Evolutionary conservation across 805 yeast genomes (phyloP), one percentile per base, ranked within the genome.

Genomic region (Saccharomycodes ludwigii): DNA sequence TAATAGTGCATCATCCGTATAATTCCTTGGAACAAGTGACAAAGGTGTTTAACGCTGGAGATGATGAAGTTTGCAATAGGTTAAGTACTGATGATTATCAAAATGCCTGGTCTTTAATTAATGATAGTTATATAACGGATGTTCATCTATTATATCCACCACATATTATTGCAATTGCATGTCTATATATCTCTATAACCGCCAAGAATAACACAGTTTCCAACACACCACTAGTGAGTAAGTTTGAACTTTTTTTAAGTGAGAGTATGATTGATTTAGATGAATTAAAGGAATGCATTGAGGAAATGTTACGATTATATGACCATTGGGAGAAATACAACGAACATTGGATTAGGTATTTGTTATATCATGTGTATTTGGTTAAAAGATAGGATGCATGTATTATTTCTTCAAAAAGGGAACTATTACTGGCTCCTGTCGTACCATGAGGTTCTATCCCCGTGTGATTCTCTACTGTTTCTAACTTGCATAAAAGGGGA

Each of bases 61-160:
- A 11, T 3, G 6, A n/a, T 19, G 21, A 18, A 3, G 29, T 19
- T 9, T 29, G 27, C 16, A 24, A 27, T 8, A 6, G 27, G 14
- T 47, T 79, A 3, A 50, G 71, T 0, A 65, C 69, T 3, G 81
- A 73, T 26, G 96, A 86, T 46, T 50, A 79, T 20, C 95, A 88
- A 47, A 73, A 80, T 27, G 65, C 82, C 7, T 91, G 97, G 96
- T 78, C 93, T 1, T 63, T 86, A 31, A 68, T 91, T 22, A 91
- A 85, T 52, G 97, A 88, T 50, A 72, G 86, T 40, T 86, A 80
- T 52, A 75, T 84, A 27, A 84, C 95, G 1, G 97, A 91, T 51
- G 59, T 82, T 12, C 88, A 83, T 35, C 54, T 91, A 29, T 50
- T 86, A 11, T 76, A 72, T 40, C 88, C 97, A 1, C 98, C 98